Evolutionary conservation across 805 yeast species (phyloP).

Genomic region (Blastobotrys chiropterorum): DNA sequence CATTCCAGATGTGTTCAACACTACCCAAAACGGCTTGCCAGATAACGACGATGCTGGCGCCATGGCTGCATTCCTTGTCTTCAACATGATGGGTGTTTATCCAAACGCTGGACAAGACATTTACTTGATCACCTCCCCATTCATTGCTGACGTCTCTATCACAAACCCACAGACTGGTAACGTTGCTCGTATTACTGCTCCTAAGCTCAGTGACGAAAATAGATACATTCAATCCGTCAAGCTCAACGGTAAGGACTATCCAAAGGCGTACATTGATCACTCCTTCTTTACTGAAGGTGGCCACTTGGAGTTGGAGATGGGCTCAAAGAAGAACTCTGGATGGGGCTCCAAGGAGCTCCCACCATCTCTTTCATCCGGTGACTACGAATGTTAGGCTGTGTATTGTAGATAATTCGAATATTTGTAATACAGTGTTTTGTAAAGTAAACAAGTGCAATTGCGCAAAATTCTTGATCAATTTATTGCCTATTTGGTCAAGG

Average conservation of each 20-base stretch:
- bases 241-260: slow-evolving; percentile 14
- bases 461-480: too few species aligned
- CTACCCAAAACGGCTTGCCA: slow-evolving; percentile 31
- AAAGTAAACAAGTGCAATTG: too few species aligned
- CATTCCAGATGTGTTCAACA: slow-evolving; percentile 25
- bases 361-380: slow-evolving; percentile 12
- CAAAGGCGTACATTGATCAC: slow-evolving; percentile 32
- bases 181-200: slow-evolving; percentile 24
- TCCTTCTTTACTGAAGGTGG: slow-evolving; percentile 31
- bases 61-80: slow-evolving; percentile 35
- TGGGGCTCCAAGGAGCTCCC: slow-evolving; percentile 21
- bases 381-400: slow-evolving; percentile 2
- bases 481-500: too few species aligned
- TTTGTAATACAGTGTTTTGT: too few species aligned
- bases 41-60: slow-evolving; percentile 38
- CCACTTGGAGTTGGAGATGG: slow-evolving; percentile 19
- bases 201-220: slow-evolving; percentile 19
- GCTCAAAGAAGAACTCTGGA: slow-evolving; percentile 8
- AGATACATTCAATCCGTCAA: slow-evolving; percentile 6
- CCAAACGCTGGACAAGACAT: slow-evolving; percentile 35
- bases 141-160: slow-evolving; percentile 24
- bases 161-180: slow-evolving; percentile 24
- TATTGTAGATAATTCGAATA: too few species aligned
- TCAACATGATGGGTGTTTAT: slow-evolving; percentile 32
- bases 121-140: slow-evolving; percentile 32